These are phyloP conservation scores for Laetiporus sulphureus DNA, from an alignment of 1,284 basidiomycete species.

Conservation along the genomic window DNA sequence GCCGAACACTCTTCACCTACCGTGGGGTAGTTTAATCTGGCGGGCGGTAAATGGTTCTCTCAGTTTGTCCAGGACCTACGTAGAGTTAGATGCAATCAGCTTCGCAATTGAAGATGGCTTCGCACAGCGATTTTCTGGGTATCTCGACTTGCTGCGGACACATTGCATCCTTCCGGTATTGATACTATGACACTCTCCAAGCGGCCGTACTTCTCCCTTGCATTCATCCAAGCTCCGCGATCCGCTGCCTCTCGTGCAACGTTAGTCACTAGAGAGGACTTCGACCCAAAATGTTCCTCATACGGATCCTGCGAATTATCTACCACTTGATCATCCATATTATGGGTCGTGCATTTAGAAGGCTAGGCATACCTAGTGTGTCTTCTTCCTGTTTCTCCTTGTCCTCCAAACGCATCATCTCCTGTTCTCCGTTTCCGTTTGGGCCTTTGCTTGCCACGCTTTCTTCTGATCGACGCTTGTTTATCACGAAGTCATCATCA, in stretches of 20 bases:
- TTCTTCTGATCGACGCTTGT: neutral
- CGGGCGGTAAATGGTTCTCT: slow-evolving; percentile 45
- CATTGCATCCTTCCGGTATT: slow-evolving; percentile 35
- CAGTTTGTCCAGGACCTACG: slow-evolving; percentile 58
- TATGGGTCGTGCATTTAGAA: no score
- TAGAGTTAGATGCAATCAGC: neutral
- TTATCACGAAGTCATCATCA: neutral
- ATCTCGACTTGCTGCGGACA: slow-evolving; percentile 6
- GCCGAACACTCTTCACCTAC: slow-evolving; percentile 32
- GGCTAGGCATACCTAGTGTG: neutral
- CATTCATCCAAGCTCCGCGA: slow-evolving; percentile 41
- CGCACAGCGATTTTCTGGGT: slow-evolving; percentile 9
- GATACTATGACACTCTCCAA: slow-evolving; percentile 52
- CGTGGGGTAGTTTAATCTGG: slow-evolving; percentile 45
- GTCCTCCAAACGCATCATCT: slow-evolving; percentile 10
- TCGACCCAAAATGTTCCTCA: slow-evolving; percentile 61
- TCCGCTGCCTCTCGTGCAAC: slow-evolving; percentile 42
- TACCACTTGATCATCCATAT: neutral
- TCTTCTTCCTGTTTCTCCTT: slow-evolving; percentile 13
- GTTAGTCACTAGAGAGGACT: slow-evolving; percentile 41
- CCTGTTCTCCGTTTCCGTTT: slow-evolving; percentile 1
- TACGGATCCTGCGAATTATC: slow-evolving; percentile 37
- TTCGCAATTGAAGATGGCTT: neutral
- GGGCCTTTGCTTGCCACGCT: neutral
- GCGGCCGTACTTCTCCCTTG: slow-evolving; percentile 34